Base-by-base conservation (phyloP, 306 rosid genomes). In the Cicer bijugum region DNA sequence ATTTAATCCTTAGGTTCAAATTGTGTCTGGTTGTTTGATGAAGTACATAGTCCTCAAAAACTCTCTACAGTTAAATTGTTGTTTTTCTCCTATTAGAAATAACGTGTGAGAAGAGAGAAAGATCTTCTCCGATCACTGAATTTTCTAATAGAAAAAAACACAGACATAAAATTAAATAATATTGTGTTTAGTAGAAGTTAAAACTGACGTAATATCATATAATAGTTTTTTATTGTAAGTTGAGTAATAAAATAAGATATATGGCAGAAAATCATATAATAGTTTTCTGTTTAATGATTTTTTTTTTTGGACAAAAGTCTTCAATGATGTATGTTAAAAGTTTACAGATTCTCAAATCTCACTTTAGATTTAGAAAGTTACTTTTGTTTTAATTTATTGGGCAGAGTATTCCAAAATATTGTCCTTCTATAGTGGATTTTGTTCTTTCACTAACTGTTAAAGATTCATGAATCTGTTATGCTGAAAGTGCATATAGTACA, bases 1-100 rank as follows among this genome's bases (percentile, higher is more conserved):
- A 33, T 67, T 67, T 74, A 56, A 74, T 62, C 11, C 44, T 55
- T 38, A 69, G 67, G 44, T 68, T 74, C 79, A 72, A 46, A 12
- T 8, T 4, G 11, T 10, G 51, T 40, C 39, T 46, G 56, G 33
- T 17, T 4, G 23, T 28, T 4, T 11, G 12, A 57, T 16, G 12
- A 53, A 35, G 37, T 14, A 12, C n/a, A n/a, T 47, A 33, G 46
- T 50, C n/a, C 55, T 6, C n/a, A 8, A n/a, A 48, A n/a, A 48
- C 55, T 48, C 1, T 50, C 4, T 14, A 2, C 9, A 6, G 8
- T 50, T 19, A 50, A 50, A 50, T 50, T 50, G 56, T 6, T 23
- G 33, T 23, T 23, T 23, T 23, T 23, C 33, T 2, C 33, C 33
- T 23, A 23, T 23, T 23, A 23, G 33, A 23, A 23, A 23, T 23